Evolutionary conservation across 73 alveolate genomes (phyloP), one percentile per base, ranked within the genome.

Genomic region (Tetrahymena elliotti): DNA sequence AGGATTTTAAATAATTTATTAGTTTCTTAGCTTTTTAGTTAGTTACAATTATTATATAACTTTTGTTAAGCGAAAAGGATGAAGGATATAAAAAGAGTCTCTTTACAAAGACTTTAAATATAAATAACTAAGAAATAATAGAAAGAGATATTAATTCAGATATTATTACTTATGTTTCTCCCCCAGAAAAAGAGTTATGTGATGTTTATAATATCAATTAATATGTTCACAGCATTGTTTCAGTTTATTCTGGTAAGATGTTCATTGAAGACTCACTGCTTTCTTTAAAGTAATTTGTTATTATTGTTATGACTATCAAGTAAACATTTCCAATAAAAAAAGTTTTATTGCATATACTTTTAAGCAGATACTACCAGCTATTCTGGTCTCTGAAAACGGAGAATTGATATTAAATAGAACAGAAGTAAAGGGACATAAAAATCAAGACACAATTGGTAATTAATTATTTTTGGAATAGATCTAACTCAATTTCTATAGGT

Each of bases 331-430:
- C 15, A 68, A 68, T 68, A 11, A n/a, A 6, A 68, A 68, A 27
- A 68, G 88, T 68, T 68, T 68, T 68, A 68, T 68, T 6, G 88
- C 88, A 27, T 68, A 68, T 68, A 68, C 96, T 1, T 94, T 84
- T 20, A 94, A 84, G 38, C 93, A 94, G 24, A 94, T 94, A 18
- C 38, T 94, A 18, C 96, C 96, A 12, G 96, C 94, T 84, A 94
- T 94, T 38, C 84, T 84, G 16, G 84, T 84, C 35, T 84, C 92
- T 31, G 54, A 94, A 84, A 53, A 53, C 11, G 94, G 95, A 38
- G 96, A 94, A 40, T 82, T 94, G 27, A 84, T 34, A 2, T 37
- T 94, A 33, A 84, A 15, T 41, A 94, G 95, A 88, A 84, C 93
- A 31, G 95, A 94, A 88, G 37, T 94, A 4, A 94, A 94, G 35